phyloP scores from a whole-genome alignment of 1,284 basidiomycete species.

The Fistulina hepatica region DNA sequence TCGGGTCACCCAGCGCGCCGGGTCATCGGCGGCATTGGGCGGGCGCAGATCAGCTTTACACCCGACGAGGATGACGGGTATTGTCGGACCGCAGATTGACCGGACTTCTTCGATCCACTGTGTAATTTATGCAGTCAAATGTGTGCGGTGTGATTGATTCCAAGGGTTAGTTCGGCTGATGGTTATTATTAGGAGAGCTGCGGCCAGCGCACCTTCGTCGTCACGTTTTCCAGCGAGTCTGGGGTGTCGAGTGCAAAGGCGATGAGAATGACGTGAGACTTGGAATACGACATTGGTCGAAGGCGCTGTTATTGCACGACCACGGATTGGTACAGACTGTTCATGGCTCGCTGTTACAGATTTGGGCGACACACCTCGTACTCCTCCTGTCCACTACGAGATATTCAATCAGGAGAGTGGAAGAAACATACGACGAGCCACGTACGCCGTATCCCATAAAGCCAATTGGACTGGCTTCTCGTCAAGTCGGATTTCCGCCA shows the following conservation, averaged over 20 bases:
- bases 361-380: conserved; percentile 59
- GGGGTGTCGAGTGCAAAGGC: conserved; percentile 95
- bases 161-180: too few relatives aligned
- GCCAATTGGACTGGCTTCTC: conserved; percentile 95
- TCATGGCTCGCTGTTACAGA: conserved; percentile 8
- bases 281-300: conserved; percentile 92
- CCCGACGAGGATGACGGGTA: conserved; percentile 78
- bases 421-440: conserved; percentile 17
- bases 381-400: conserved; percentile 79
- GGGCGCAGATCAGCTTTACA: conserved; percentile 81
- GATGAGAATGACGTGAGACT: conserved; percentile 97
- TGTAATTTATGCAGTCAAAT: conserved; percentile 6
- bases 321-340: conserved; percentile 4
- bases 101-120: conserved; percentile 98
- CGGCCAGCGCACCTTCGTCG: conserved; percentile 79
- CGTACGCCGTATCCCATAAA: conserved; percentile 95
- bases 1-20: conserved; percentile 48
- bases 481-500: conserved; percentile 94
- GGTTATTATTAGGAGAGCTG: too few relatives aligned
- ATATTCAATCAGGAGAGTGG: conserved; percentile 14
- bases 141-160: too few relatives aligned
- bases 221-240: conserved; percentile 93
- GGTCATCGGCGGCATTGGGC: conserved; percentile 32
- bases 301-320: conserved; percentile 47
- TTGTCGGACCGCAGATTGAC: conserved; percentile 75